These are phyloP conservation scores for Floccularia luteovirens DNA, from an alignment of 768 basidiomycete species.

Conservation along the genomic window DNA sequence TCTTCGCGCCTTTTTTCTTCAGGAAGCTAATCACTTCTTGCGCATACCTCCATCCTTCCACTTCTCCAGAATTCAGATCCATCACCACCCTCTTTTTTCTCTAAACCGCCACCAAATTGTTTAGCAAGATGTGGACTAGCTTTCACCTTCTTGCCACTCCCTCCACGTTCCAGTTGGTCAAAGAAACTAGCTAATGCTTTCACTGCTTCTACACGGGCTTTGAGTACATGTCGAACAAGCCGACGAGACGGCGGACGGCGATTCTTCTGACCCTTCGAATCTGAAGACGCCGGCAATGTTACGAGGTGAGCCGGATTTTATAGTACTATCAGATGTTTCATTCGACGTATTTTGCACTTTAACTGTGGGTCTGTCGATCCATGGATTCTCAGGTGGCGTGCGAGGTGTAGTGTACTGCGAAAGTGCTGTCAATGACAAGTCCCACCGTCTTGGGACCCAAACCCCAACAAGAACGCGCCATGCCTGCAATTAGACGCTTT, in stretches of 20 bases:
- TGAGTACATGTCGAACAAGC: constrained; percentile 83
- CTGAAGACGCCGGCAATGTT: constrained; percentile 12
- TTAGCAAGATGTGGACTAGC: constrained; percentile 40
- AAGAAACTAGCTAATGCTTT: constrained; percentile 70
- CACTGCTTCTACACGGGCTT: constrained; percentile 78
- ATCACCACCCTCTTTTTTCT: constrained; percentile 18
- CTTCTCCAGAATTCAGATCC: constrained; percentile 9
- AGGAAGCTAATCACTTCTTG: constrained; percentile 71
- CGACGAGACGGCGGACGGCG: constrained; percentile 68
- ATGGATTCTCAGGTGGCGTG: constrained; percentile 61
- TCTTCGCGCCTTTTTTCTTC: constrained; percentile 62
- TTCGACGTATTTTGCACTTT: constrained; percentile 11
- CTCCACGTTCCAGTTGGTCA: constrained; percentile 43
- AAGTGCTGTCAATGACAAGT: constrained; percentile 68
- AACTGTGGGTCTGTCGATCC: constrained; percentile 47
- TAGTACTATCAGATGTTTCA: constrained; percentile 10
- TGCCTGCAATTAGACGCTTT: constrained; percentile 83
- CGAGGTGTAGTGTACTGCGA: constrained; percentile 64
- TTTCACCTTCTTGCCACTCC: constrained; percentile 29
- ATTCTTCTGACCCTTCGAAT: constrained; percentile 24
- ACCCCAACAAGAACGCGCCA: constrained; percentile 96
- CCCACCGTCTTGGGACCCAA: constrained; percentile 84
- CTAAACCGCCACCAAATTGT: constrained; percentile 38
- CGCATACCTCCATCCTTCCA: constrained; percentile 54
- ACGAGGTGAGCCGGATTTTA: constrained; percentile 6